Evolutionary conservation across 257 asterid genomes (phyloP), one percentile per base, ranked within the genome.

Genomic region (Lycium barbarum): DNA sequence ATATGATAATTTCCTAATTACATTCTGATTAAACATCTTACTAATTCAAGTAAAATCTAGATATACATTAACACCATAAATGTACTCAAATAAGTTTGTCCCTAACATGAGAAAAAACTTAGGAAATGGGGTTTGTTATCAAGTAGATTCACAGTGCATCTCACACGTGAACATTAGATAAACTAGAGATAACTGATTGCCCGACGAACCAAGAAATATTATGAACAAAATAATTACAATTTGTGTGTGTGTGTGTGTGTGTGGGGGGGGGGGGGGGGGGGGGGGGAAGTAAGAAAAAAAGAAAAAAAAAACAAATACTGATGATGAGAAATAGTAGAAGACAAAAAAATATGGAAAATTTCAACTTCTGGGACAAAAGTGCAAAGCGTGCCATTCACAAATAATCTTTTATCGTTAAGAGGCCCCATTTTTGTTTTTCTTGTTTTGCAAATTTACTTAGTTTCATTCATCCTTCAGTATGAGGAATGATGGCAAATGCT

Each of bases 401-500:
- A 87, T 87, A 86, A 45, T 17, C 83, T 38, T 65, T 72, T 73
- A 51, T 67, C 79, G 72, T 79, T 63, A 82, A 84, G 84, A 83
- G 20, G 82, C 63, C 26, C 59, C 74, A 81, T 26, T 40, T 2
- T 6, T 71, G 2, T 72, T 43, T 49, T 49, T 49, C 3, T 70
- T 55, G 0, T 15, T 70, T 70, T 53, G 54, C 17, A 70, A 72
- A 72, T 38, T n/a, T 43, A 9, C 58, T 72, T n/a, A 72, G 12
- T 45, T 72, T 72, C 58, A 45, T 72, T 4, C 58, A 45, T 72
- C 5, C 66, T 70, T 81, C 82, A 86, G 83, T 80, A 87, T 88
- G 86, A 68, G 82, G 79, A 84, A 86, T 88, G 91, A 89, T 88
- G 90, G 86, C 68, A 82, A 88, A 84, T 90, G 92, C 85, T 86